phyloP scores from a whole-genome alignment of 164 flowering plant genomes.

The Vitis vinifera region DNA sequence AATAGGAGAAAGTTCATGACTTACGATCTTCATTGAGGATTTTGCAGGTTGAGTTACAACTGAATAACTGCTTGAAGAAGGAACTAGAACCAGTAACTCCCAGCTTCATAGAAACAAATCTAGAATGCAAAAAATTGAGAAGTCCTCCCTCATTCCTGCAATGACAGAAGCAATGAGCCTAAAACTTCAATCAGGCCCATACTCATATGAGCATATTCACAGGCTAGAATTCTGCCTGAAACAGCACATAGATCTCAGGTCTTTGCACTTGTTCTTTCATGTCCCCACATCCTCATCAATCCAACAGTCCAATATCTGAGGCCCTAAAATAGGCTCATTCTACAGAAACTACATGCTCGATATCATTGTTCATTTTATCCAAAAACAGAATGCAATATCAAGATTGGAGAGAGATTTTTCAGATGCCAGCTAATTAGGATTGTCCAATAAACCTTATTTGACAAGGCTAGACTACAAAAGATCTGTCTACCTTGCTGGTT shows the following conservation, averaged over 20 bases:
- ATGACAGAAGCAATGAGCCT: background rate
- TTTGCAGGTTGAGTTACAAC: conserved; percentile 25
- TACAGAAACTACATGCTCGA: background rate
- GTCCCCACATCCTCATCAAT: background rate
- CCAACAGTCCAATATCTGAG: background rate
- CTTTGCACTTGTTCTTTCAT: background rate
- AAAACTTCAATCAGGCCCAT: too few relatives aligned
- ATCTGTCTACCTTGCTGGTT: too few relatives aligned
- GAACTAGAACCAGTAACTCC: conserved; percentile 29
- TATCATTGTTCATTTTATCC: background rate
- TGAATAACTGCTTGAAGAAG: conserved; percentile 12
- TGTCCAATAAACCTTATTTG: too few relatives aligned
- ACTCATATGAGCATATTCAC: background rate
- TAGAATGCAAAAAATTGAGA: conserved; percentile 46
- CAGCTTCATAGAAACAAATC: conserved; percentile 30
- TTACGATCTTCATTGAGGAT: conserved; percentile 64
- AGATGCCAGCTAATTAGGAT: background rate
- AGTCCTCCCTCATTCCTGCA: conserved; percentile 93
- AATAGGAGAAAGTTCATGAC: conserved; percentile 15
- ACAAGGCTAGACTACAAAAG: too few relatives aligned
- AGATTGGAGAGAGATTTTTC: background rate
- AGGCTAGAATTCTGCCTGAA: background rate
- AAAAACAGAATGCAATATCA: background rate
- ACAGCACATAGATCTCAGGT: background rate
- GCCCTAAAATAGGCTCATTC: background rate